Evolutionary conservation across 371 early-diverging fungal genomes (phyloP).

Genomic region (Syncephalastrum contaminatum): DNA sequence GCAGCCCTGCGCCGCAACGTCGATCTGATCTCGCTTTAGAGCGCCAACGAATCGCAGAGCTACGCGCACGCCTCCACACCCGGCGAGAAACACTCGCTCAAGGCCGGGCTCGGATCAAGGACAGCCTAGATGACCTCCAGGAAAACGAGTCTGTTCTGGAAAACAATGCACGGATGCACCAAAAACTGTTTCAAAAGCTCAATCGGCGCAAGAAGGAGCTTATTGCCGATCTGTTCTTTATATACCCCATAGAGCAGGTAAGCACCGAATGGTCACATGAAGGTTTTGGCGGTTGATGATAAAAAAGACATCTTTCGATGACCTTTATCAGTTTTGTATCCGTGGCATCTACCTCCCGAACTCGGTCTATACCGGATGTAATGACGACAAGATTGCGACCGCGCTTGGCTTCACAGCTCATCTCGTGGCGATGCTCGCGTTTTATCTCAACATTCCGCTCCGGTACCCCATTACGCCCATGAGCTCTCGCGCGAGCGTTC

Average conservation of each 20-base stretch:
- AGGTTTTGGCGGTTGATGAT: slow-evolving; percentile 28
- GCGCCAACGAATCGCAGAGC: slow-evolving; percentile 19
- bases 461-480: slow-evolving; percentile 77
- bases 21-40: slow-evolving; percentile 12
- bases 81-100: slow-evolving; percentile 23
- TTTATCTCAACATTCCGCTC: slow-evolving; percentile 70
- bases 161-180: slow-evolving; percentile 50
- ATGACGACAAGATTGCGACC: slow-evolving; percentile 72
- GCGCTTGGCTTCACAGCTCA: slow-evolving; percentile 77
- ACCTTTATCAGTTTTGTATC: slow-evolving; percentile 56
- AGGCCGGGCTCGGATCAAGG: slow-evolving; percentile 29
- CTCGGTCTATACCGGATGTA: slow-evolving; percentile 53
- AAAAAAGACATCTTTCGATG: slow-evolving; percentile 47
- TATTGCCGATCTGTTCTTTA: slow-evolving; percentile 58
- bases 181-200: slow-evolving; percentile 35
- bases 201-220: slow-evolving; percentile 52
- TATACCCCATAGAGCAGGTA: slow-evolving; percentile 70
- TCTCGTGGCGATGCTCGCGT: slow-evolving; percentile 69
- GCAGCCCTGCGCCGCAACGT: neutral
- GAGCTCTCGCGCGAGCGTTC: slow-evolving; percentile 74
- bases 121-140: slow-evolving; percentile 38
- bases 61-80: slow-evolving; percentile 19
- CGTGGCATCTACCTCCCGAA: slow-evolving; percentile 70
- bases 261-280: slow-evolving; percentile 1
- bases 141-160: slow-evolving; percentile 42